phyloP scores from a whole-genome alignment of 1,284 basidiomycete genomes.

The Termitomyces sp. region DNA sequence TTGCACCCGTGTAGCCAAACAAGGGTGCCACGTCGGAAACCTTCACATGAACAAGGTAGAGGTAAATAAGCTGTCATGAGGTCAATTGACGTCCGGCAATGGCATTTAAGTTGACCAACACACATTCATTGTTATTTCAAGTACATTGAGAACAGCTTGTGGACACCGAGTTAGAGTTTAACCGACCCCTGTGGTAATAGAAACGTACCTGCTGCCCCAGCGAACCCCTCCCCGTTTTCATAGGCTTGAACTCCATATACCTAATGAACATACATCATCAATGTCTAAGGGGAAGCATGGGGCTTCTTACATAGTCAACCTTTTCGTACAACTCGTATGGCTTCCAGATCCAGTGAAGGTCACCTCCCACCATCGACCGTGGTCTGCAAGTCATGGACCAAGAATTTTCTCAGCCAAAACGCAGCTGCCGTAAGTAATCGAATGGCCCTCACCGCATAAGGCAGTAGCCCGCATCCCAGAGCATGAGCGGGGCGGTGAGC shows the following conservation, averaged over 20 bases:
- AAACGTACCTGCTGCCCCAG: slow-evolving; percentile 42
- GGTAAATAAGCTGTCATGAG: slow-evolving; percentile 33
- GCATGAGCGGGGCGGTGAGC: slow-evolving; percentile 40
- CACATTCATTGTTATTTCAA: slow-evolving; percentile 47
- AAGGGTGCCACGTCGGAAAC: slow-evolving; percentile 24
- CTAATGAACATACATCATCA: slow-evolving; percentile 18
- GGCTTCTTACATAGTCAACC: slow-evolving; percentile 40
- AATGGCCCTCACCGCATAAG: slow-evolving; percentile 30
- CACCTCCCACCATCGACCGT: slow-evolving; percentile 46
- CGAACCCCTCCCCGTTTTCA: slow-evolving; percentile 48
- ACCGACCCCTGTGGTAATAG: slow-evolving; percentile 2
- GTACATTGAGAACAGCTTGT: slow-evolving; percentile 47
- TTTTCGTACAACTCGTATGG: slow-evolving; percentile 44
- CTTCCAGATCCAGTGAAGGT: slow-evolving; percentile 54
- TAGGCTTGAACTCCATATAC: slow-evolving; percentile 45
- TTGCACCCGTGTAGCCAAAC: slow-evolving; percentile 42
- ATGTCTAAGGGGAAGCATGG: slow-evolving; percentile 3
- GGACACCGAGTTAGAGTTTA: slow-evolving; percentile 3
- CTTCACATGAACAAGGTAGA: slow-evolving; percentile 27
- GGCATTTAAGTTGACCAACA: slow-evolving; percentile 6
- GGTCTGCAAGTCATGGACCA: slow-evolving; percentile 28
- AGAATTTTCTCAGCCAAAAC: slow-evolving; percentile 4
- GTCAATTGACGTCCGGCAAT: slow-evolving; percentile 5
- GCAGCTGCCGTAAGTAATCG: not conserved
- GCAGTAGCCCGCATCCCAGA: slow-evolving; percentile 49